These are phyloP conservation scores for Hypoxylon sp. DNA, from an alignment of 2,329 filamentous ascomycete genomes.

Conservation along the genomic window DNA sequence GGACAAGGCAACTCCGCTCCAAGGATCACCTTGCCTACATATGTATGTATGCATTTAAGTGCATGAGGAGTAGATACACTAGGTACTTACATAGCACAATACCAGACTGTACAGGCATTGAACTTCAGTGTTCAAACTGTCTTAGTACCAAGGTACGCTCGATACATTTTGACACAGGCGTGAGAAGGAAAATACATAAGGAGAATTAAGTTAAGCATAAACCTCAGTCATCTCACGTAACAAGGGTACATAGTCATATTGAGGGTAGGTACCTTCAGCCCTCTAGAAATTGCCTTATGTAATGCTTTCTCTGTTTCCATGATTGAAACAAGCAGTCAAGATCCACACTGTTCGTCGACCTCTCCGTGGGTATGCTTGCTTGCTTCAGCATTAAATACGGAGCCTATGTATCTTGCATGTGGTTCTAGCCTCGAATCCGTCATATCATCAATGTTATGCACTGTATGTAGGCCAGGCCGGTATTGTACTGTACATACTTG, in stretches of 20 bases:
- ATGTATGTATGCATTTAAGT: conserved; percentile 1
- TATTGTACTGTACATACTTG: conserved; percentile 37
- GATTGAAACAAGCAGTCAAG: neutral
- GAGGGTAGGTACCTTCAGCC: neutral
- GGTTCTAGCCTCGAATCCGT: conserved; percentile 25
- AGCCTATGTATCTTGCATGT: neutral
- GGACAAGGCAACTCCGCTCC: conserved; percentile 20
- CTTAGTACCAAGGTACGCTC: conserved; percentile 7
- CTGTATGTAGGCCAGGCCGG: conserved; percentile 19
- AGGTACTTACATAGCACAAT: neutral
- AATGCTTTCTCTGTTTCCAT: neutral
- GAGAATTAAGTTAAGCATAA: conserved; percentile 38
- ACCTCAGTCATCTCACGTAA: conserved; percentile 29
- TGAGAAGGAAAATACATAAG: conserved; percentile 14
- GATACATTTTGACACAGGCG: neutral
- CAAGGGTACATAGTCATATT: neutral
- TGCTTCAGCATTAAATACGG: conserved; percentile 15
- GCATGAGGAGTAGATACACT: conserved; percentile 4
- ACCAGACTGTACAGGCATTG: no score
- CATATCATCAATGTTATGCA: conserved; percentile 23
- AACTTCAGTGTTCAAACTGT: neutral
- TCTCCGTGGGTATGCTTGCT: neutral
- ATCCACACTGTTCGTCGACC: conserved; percentile 1
- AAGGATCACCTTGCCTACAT: neutral
- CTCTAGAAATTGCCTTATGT: neutral